Conservation (phyloP, 345 rosid genomes). For the Crucihimalaya himalaica region DNA sequence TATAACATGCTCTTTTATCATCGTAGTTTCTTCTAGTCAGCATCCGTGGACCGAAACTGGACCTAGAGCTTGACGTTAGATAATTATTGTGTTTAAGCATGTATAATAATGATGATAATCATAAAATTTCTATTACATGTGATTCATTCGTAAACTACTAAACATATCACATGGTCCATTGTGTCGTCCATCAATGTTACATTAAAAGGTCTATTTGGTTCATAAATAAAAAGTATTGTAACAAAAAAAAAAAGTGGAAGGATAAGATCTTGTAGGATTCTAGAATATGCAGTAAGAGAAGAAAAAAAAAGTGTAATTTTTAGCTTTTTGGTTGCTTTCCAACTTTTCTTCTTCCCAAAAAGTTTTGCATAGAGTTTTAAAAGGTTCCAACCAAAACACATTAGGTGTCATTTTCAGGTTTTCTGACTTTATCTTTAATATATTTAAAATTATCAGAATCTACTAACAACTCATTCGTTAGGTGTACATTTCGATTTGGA, state of each 20-base stretch:
- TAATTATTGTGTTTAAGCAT: neutral
- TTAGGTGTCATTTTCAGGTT: conserved; percentile 18
- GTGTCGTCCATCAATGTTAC: conserved; percentile 22
- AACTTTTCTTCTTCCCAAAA: conserved; percentile 25
- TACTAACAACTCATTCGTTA: conserved; percentile 2
- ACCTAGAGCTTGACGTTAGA: conserved; percentile 31
- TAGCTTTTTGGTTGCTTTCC: conserved; percentile 37
- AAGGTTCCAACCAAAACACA: conserved; percentile 21
- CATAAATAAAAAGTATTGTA: too few species aligned
- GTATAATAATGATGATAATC: neutral
- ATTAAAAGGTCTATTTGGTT: neutral
- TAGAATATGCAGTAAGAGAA: conserved; percentile 24
- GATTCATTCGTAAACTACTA: neutral
- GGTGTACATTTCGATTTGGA: neutral
- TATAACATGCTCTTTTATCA: too few species aligned
- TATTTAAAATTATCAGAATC: neutral
- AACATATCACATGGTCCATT: conserved; percentile 32
- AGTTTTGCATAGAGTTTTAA: neutral
- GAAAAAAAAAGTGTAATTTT: neutral
- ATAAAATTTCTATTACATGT: neutral
- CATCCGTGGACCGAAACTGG: conserved; percentile 24
- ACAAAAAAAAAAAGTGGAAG: neutral
- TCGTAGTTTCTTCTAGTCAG: too few species aligned
- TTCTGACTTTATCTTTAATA: neutral
- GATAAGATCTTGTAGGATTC: conserved; percentile 36